Evolutionary conservation across 2,329 filamentous ascomycete genomes (phyloP).

Genomic region (Monilinia fructicola): DNA sequence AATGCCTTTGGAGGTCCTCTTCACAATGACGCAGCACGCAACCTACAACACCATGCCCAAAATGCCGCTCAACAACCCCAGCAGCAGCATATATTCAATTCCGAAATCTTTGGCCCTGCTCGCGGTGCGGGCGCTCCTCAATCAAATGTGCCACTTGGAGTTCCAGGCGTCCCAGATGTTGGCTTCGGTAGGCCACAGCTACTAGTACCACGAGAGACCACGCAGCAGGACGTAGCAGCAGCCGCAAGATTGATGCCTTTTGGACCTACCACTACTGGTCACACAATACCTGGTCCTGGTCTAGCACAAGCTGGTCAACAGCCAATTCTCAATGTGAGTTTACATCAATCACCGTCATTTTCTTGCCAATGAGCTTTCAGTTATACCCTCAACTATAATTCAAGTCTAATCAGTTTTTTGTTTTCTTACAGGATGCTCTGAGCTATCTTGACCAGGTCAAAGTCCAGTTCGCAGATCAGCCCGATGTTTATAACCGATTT

Average conservation of each 20-base stretch:
- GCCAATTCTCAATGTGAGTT: conserved; percentile 72
- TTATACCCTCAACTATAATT: background rate
- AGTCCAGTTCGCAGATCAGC: conserved; percentile 94
- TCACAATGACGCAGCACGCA: conserved; percentile 53
- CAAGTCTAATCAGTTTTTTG: conserved; percentile 26
- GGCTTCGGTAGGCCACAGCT: conserved; percentile 61
- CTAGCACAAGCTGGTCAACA: conserved; percentile 73
- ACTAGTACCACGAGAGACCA: conserved; percentile 38
- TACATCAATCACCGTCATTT: background rate
- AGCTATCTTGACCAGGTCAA: conserved; percentile 98
- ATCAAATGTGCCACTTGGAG: conserved; percentile 52
- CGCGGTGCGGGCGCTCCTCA: conserved; percentile 17
- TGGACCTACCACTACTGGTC: conserved; percentile 43
- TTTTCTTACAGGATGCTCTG: conserved; percentile 63
- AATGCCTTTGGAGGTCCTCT: conserved; percentile 55
- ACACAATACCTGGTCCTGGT: conserved; percentile 43
- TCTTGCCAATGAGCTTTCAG: conserved; percentile 26
- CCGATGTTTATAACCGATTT: conserved; percentile 95
- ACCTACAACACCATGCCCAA: conserved; percentile 54
- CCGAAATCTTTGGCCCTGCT: conserved; percentile 45
- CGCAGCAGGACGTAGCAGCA: conserved; percentile 48
- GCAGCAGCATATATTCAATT: conserved; percentile 57
- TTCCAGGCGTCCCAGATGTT: conserved; percentile 55
- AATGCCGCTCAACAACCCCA: conserved; percentile 46
- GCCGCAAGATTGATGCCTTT: conserved; percentile 65